Conservation (phyloP, 495 filamentous ascomycete species). For the Mycothermus thermophilus region DNA sequence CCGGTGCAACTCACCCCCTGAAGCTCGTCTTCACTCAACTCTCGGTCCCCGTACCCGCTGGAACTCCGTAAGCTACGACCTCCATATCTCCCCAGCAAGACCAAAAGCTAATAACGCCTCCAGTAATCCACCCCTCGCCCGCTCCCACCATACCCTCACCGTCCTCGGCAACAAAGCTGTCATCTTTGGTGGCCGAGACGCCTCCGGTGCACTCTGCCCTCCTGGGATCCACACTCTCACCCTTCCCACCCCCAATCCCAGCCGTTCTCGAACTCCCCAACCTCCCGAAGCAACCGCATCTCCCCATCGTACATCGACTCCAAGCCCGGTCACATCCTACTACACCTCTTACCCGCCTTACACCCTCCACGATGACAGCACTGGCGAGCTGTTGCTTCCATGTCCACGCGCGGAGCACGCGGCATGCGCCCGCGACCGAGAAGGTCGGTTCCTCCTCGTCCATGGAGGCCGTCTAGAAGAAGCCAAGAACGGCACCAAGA, state of each 20-base stretch:
- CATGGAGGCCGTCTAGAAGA: slow-evolving; percentile 25
- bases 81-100: not conserved
- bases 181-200: slow-evolving; percentile 37
- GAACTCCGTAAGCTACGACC: slow-evolving; percentile 7
- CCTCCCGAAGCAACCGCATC: not conserved
- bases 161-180: slow-evolving; percentile 31
- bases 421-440: slow-evolving; percentile 25
- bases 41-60: slow-evolving; percentile 13
- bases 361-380: slow-evolving; percentile 15
- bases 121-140: slow-evolving; percentile 23
- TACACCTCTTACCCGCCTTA: slow-evolving; percentile 12
- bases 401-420: slow-evolving; percentile 27
- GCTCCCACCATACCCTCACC: slow-evolving; percentile 35
- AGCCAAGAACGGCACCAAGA: not conserved
- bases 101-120: not conserved
- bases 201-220: slow-evolving; percentile 25
- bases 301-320: slow-evolving; percentile 3
- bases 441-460: slow-evolving; percentile 22
- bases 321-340: not conserved
- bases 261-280: slow-evolving; percentile 4
- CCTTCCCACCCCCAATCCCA: slow-evolving; percentile 21
- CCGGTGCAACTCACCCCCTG: slow-evolving; percentile 29
- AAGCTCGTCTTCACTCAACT: slow-evolving; percentile 30
- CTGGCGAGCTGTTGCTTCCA: slow-evolving; percentile 27
- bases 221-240: slow-evolving; percentile 34